phyloP scores from a whole-genome alignment of 306 rosid genomes.

The Acacia acuminata region DNA sequence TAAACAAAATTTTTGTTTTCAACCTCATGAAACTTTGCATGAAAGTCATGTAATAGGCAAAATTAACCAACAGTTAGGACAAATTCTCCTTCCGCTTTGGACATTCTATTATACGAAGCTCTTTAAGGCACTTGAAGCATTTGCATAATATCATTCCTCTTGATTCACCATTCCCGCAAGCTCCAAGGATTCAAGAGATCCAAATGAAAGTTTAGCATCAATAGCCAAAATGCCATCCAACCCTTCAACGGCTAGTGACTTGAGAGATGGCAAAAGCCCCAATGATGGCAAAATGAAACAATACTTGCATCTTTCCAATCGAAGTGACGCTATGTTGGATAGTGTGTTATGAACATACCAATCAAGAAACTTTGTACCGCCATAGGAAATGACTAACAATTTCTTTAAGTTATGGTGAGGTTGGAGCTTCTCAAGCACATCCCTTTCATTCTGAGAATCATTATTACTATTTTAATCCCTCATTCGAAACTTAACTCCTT shows the following conservation, averaged over 20 bases:
- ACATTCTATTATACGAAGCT: background rate
- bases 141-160: conserved; percentile 16
- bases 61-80: no score
- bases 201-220: conserved; percentile 9
- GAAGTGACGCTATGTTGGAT: no score
- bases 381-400: no score
- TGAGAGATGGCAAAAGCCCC: background rate
- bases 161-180: background rate
- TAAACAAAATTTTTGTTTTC: no score
- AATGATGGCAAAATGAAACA: background rate
- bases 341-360: background rate
- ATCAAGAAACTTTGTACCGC: background rate
- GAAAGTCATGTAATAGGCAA: no score
- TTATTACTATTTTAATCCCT: background rate
- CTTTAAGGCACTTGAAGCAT: background rate
- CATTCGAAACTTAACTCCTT: conserved; percentile 16
- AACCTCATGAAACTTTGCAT: no score
- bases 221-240: background rate
- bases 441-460: background rate
- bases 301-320: no score
- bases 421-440: conserved; percentile 33
- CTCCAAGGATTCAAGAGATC: background rate
- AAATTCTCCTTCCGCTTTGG: background rate
- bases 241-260: background rate
- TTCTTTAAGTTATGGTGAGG: conserved; percentile 24